A percentile compares a stretch with the other conserved stretches of the same genome.
phyloP scores from a whole-genome alignment of 2,329 filamentous ascomycete species.

The Sporothrix dimorphospora region DNA sequence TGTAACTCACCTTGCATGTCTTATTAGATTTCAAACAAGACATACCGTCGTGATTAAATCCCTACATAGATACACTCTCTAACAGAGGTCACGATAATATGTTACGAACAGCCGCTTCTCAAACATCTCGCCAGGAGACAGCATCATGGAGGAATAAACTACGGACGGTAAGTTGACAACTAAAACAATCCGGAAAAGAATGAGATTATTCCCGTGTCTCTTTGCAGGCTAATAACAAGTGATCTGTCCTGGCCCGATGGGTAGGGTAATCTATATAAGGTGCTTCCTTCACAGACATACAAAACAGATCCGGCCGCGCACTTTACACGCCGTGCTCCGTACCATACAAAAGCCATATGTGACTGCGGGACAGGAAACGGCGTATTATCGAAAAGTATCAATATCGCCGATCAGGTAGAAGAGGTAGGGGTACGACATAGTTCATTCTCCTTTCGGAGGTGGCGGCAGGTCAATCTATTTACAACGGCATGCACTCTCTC shows the following conservation, averaged over 20 bases:
- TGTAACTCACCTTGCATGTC: no score
- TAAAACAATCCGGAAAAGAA: neutral
- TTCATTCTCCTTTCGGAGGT: neutral
- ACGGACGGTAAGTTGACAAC: neutral
- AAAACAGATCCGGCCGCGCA: neutral
- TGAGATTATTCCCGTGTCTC: constrained; percentile 11
- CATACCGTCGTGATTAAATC: no score
- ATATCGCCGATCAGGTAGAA: constrained; percentile 16
- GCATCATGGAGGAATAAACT: no score
- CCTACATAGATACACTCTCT: no score
- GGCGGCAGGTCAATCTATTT: neutral
- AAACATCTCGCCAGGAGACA: no score
- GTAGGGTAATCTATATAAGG: constrained; percentile 22
- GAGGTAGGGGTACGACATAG: neutral
- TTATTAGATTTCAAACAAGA: no score
- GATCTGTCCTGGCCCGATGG: constrained; percentile 13
- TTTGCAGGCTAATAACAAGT: constrained; percentile 13
- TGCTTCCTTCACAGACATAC: neutral
- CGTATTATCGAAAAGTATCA: neutral
- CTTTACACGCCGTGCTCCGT: neutral
- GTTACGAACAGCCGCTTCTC: no score
- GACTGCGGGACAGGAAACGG: neutral
- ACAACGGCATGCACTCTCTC: neutral
- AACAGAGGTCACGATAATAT: no score
- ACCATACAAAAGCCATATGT: neutral